These are phyloP conservation scores for Trypanosoma lewisi DNA, from an alignment of 208 protist species.

Conservation along the genomic window DNA sequence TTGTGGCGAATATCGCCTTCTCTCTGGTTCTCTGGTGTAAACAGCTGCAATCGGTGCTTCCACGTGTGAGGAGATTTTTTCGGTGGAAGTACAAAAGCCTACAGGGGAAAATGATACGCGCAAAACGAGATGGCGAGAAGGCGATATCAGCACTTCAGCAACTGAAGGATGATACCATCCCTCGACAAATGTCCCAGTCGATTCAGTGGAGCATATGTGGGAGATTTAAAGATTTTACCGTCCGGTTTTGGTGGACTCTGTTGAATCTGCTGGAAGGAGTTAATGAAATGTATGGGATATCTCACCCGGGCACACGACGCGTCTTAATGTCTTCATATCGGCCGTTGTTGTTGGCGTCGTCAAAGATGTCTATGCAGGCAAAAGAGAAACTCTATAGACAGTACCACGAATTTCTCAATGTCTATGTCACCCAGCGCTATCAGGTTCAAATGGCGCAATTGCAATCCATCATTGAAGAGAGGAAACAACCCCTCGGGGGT, in stretches of 20 bases:
- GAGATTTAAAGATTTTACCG: constrained; percentile 18
- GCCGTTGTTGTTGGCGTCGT: not conserved
- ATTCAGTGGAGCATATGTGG: constrained; percentile 17
- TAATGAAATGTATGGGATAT: not conserved
- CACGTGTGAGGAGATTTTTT: constrained; percentile 11
- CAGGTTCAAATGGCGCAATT: constrained; percentile 18
- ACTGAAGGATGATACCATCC: constrained; percentile 17
- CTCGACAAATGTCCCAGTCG: constrained; percentile 5
- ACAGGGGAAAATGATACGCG: constrained; percentile 1
- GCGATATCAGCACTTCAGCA: constrained; percentile 25
- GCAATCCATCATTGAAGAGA: constrained; percentile 20
- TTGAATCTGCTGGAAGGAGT: constrained; percentile 10
- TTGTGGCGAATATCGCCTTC: constrained; percentile 33
- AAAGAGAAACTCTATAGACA: constrained; percentile 6
- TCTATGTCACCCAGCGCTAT: constrained; percentile 14
- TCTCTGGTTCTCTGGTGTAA: constrained; percentile 59
- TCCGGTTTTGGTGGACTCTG: constrained; percentile 24
- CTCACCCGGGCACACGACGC: not conserved
- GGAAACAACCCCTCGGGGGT: not conserved
- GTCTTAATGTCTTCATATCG: not conserved
- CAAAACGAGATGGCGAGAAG: constrained; percentile 6
- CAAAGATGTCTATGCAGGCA: not conserved
- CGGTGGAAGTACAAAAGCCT: not conserved
- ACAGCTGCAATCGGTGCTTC: constrained; percentile 47
- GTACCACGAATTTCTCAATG: constrained; percentile 11